Percentiles rank a stretch among this genome's conserved stretches.
phyloP scores from a whole-genome alignment of 495 filamentous ascomycete species.

The Aspergillus sclerotiicarbonarius region DNA sequence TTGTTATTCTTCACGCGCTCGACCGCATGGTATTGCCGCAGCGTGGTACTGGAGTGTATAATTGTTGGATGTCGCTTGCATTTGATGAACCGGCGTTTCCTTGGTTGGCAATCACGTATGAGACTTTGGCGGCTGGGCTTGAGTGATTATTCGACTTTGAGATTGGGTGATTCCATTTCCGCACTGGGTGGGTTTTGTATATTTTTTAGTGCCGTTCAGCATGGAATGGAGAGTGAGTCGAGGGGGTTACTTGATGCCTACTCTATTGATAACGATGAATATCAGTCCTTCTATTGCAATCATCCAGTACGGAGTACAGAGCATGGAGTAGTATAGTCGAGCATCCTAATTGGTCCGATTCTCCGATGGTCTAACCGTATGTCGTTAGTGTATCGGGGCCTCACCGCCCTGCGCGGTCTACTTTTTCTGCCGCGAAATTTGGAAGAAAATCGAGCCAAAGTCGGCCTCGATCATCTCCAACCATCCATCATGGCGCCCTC shows the following conservation, averaged over 20 bases:
- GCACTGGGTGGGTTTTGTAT: constrained; percentile 7
- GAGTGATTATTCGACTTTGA: neutral
- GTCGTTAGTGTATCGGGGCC: neutral
- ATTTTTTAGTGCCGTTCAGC: neutral
- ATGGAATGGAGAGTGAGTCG: neutral
- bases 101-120: neutral
- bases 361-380: neutral
- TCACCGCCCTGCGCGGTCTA: constrained; percentile 31
- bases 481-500: constrained; percentile 36
- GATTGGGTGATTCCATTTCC: constrained; percentile 1
- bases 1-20: constrained; percentile 2
- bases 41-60: constrained; percentile 23
- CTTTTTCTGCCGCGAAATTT: constrained; percentile 45
- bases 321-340: neutral
- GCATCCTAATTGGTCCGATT: neutral
- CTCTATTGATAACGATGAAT: neutral
- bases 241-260: neutral
- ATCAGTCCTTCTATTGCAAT: neutral
- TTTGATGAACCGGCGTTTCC: constrained; percentile 27
- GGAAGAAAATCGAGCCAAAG: constrained; percentile 21
- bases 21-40: constrained; percentile 6
- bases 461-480: constrained; percentile 16
- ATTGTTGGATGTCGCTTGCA: constrained; percentile 20
- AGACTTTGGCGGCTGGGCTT: neutral
- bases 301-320: neutral